phyloP scores from a whole-genome alignment of 176 grass and related monocot genomes.

The Tillandsia fasciculata region DNA sequence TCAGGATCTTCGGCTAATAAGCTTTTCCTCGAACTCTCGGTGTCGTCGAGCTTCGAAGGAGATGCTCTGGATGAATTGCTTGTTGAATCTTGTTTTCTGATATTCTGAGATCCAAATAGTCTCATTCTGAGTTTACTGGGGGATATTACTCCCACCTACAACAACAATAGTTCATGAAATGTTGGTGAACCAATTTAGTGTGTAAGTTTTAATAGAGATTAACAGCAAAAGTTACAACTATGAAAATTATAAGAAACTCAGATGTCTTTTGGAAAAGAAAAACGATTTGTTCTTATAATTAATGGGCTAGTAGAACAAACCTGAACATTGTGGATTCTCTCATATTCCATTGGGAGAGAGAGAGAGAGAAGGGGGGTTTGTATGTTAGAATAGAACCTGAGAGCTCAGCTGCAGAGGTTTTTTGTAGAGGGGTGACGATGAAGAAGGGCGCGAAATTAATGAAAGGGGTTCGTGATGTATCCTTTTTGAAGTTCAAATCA shows the following conservation, averaged over 20 bases:
- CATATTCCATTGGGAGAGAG: conserved; percentile 52
- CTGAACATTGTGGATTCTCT: conserved; percentile 90
- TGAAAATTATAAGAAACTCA: background rate
- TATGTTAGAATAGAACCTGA: background rate
- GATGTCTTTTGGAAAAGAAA: background rate
- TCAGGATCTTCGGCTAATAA: conserved; percentile 51
- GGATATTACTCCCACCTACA: conserved; percentile 59
- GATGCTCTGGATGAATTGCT: conserved; percentile 45
- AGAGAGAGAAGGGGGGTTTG: background rate
- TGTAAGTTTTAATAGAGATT: too few species aligned
- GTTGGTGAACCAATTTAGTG: too few species aligned
- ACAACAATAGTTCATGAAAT: background rate
- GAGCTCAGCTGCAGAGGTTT: background rate
- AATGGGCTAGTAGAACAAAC: conserved; percentile 15
- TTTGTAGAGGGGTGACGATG: background rate
- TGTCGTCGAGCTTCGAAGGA: conserved; percentile 38
- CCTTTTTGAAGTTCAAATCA: background rate
- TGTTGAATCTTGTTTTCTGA: conserved; percentile 21
- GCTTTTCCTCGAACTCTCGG: conserved; percentile 50
- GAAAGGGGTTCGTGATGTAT: background rate
- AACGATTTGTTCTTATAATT: background rate
- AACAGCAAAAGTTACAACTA: background rate
- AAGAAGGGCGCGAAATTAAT: conserved; percentile 2
- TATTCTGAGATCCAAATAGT: conserved; percentile 46
- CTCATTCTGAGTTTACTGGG: conserved; percentile 81